A percentile compares a stretch with the other conserved stretches of the same genome.
Evolutionary conservation across 2,329 filamentous ascomycete genomes (phyloP).

Genomic region (Macrophomina tecta): DNA sequence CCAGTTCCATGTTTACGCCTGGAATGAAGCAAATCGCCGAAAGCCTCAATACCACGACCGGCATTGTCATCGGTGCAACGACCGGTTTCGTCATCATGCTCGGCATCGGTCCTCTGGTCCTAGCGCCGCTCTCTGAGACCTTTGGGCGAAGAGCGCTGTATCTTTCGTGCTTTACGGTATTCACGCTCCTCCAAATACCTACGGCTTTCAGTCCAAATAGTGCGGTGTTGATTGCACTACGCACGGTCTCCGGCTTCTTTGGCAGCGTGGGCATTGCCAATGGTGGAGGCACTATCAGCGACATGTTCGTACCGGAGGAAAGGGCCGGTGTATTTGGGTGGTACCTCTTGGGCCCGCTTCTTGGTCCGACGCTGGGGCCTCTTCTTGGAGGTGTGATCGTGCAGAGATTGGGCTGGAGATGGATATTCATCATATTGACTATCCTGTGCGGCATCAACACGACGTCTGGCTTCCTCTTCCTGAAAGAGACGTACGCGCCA

Average conservation of each 20-base stretch:
- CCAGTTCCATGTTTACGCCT: constrained; percentile 59
- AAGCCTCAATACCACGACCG: constrained; percentile 49
- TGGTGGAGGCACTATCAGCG: constrained; percentile 58
- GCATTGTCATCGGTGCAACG: constrained; percentile 55
- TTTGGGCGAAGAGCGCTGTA: constrained; percentile 55
- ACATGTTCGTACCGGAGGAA: constrained; percentile 57
- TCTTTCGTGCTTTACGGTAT: constrained; percentile 52
- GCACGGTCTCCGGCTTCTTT: constrained; percentile 57
- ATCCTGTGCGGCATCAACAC: constrained; percentile 52
- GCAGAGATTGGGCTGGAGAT: constrained; percentile 53
- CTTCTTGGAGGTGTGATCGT: constrained; percentile 54
- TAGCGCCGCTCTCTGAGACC: constrained; percentile 55
- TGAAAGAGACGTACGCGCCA: constrained; percentile 54
- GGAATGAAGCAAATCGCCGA: constrained; percentile 58
- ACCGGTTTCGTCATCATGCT: constrained; percentile 59
- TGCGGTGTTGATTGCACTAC: constrained; percentile 50
- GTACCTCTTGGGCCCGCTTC: constrained; percentile 52
- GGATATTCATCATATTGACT: constrained; percentile 56
- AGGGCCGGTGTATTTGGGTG: constrained; percentile 55
- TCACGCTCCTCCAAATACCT: constrained; percentile 55
- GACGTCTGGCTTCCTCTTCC: constrained; percentile 50
- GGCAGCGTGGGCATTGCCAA: constrained; percentile 58
- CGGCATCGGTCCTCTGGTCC: constrained; percentile 54
- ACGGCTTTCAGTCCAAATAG: constrained; percentile 56
- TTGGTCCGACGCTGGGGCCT: constrained; percentile 52